Evolutionary conservation across 83 land plant genomes (phyloP), one percentile per base, ranked within the genome.

Genomic region (Diphasiastrum complanatum): DNA sequence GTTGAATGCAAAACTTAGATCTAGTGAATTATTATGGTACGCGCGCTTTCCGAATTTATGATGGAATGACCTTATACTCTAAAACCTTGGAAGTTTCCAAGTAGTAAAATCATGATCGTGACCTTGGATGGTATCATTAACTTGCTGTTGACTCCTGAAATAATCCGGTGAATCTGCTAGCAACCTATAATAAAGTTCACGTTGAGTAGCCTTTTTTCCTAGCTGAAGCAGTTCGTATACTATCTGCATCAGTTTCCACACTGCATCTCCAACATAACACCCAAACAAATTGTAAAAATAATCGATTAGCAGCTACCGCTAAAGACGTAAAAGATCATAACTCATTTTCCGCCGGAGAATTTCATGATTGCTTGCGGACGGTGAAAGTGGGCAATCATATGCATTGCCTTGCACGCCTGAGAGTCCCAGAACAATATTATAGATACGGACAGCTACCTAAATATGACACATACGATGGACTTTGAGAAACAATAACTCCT

Each of bases 161-260:
- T 81, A 83, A 10, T 73, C 76, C 0, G 91, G 78, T 27, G 91
- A 65, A 52, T 77, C 78, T 72, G 80, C 85, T 4, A 93, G 68
- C 50, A 93, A 75, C 70, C 79, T 86, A 61, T 93, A 93, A 62
- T 78, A 93, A 14, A 93, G 70, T 60, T 93, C 98, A 27, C 98
- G 60, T 61, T 93, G 98, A 16, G 96, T 93, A 30, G 78, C 96
- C 27, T 69, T 61, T 67, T 93, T 93, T 34, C 78, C 88, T 28
- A 76, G 64, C 49, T 64, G 67, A 61, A 93, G 72, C 24, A 89
- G 71, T 65, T 67, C 60, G 48, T 64, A 81, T 45, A 84, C 83
- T 63, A 81, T 63, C 55, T 79, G 81, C 79, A 93, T 70, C 45
- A 89, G 80, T 67, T 78, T 88, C 96, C 96, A 93, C 37, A 88